phyloP scores from a whole-genome alignment of 495 filamentous ascomycete species.

The Pseudomonodictys pantanalensis region DNA sequence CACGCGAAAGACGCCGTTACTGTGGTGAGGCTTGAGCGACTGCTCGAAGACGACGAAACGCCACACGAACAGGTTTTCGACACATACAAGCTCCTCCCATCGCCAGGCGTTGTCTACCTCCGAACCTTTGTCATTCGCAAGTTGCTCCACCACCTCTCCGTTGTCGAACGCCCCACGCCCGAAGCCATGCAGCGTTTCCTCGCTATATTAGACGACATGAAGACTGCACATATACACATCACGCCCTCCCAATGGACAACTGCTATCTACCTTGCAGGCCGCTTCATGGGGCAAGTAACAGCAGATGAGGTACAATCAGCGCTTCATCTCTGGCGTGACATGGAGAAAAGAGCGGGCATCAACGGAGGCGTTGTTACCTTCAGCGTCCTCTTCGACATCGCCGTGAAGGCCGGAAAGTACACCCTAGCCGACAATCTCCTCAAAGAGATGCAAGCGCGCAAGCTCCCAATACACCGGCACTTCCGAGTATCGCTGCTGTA shows the following conservation, averaged over 20 bases:
- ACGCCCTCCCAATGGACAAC: conserved; percentile 71
- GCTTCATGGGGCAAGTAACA: conserved; percentile 61
- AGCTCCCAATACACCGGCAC: conserved; percentile 63
- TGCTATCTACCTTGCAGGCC: conserved; percentile 73
- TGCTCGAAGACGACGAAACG: conserved; percentile 46
- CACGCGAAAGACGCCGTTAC: background rate
- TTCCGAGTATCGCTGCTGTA: conserved; percentile 79
- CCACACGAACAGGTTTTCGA: conserved; percentile 57
- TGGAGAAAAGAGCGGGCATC: conserved; percentile 73
- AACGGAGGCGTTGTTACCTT: conserved; percentile 70
- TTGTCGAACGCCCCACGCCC: conserved; percentile 55
- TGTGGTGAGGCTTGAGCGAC: conserved; percentile 36
- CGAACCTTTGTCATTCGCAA: conserved; percentile 54
- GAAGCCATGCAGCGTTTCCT: conserved; percentile 76
- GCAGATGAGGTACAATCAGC: conserved; percentile 66
- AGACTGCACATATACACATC: conserved; percentile 61
- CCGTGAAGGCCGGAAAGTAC: conserved; percentile 79
- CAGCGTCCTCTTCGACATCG: conserved; percentile 86
- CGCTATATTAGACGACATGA: conserved; percentile 77
- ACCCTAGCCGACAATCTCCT: conserved; percentile 78
- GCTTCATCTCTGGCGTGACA: conserved; percentile 80
- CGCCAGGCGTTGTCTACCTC: conserved; percentile 66
- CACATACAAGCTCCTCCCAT: conserved; percentile 59
- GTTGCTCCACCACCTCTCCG: conserved; percentile 67
- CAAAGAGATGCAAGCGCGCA: conserved; percentile 70